Evolutionary conservation across 1,284 basidiomycete species (phyloP).

Genomic region (Vanrija pseudolonga): DNA sequence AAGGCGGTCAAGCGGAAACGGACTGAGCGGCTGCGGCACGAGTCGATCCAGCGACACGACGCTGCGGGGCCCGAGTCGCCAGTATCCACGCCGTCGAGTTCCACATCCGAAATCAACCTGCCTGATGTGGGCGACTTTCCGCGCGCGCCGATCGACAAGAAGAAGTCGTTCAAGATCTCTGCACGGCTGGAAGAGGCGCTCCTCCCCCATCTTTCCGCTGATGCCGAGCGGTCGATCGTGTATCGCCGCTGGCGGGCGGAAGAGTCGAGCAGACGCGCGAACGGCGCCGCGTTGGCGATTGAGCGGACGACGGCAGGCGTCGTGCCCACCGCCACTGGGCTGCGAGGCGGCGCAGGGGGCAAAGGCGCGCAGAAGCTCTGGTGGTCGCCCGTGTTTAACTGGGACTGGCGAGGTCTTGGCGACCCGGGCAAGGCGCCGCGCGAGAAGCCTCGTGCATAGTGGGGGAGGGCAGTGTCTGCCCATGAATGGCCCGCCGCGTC

Average conservation of each 20-base stretch:
- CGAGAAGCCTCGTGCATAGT: no score
- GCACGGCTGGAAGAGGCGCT: constrained; percentile 7
- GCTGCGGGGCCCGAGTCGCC: no score
- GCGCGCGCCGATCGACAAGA: not conserved
- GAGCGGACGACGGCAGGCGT: not conserved
- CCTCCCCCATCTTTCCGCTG: not conserved
- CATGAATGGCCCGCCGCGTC: no score
- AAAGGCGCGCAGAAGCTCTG: not conserved
- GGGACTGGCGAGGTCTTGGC: no score
- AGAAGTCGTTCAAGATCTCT: constrained; percentile 3
- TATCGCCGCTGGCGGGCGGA: constrained; percentile 5
- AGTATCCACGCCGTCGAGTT: not conserved
- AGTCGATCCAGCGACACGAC: not conserved
- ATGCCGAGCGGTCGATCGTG: not conserved
- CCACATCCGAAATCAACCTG: not conserved
- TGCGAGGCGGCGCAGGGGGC: not conserved
- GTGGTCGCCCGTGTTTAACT: constrained; percentile 1
- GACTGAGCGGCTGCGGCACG: not conserved
- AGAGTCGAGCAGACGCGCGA: not conserved
- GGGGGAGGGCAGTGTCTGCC: no score
- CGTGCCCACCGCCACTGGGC: not conserved
- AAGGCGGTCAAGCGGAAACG: no score
- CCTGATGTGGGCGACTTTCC: not conserved
- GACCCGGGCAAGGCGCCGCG: no score
- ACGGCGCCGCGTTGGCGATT: not conserved